A percentile compares a stretch with the other conserved stretches of the same genome.
phyloP scores from a whole-genome alignment of 2,329 filamentous ascomycete species.

The Blumeriella jaapii region DNA sequence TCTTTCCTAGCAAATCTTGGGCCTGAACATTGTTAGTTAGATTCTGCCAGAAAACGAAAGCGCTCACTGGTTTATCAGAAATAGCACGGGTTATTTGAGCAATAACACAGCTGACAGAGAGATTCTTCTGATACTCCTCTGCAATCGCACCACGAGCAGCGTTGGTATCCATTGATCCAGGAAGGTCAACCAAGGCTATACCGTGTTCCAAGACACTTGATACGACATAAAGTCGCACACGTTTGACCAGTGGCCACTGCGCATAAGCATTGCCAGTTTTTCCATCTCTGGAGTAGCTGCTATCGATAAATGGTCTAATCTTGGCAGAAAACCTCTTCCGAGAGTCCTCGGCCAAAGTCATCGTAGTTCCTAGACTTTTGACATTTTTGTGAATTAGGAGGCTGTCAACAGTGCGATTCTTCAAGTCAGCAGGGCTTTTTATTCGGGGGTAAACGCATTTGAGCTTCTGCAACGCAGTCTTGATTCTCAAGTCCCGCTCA shows the following conservation, averaged over 20 bases:
- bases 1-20: constrained; percentile 12
- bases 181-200: constrained; percentile 16
- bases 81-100: constrained; percentile 7
- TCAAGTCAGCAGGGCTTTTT: constrained; percentile 26
- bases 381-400: constrained; percentile 11
- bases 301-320: constrained; percentile 13
- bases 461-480: constrained; percentile 31
- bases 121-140: constrained; percentile 9
- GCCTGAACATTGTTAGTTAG: constrained; percentile 4
- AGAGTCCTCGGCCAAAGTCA: neutral
- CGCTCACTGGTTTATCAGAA: constrained; percentile 8
- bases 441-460: constrained; percentile 32
- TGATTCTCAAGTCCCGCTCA: constrained; percentile 23
- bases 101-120: constrained; percentile 15
- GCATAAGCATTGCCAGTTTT: neutral
- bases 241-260: constrained; percentile 17
- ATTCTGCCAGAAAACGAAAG: neutral
- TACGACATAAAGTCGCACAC: constrained; percentile 10
- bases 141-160: constrained; percentile 12
- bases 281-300: neutral
- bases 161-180: constrained; percentile 16
- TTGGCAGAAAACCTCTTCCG: constrained; percentile 3
- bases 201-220: constrained; percentile 11
- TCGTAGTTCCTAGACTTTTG: constrained; percentile 5
- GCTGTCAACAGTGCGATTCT: constrained; percentile 13